These are phyloP conservation scores for sweet orange (Citrus sinensis) DNA, from an alignment of 345 rosid species.

Conservation along the genomic window DNA sequence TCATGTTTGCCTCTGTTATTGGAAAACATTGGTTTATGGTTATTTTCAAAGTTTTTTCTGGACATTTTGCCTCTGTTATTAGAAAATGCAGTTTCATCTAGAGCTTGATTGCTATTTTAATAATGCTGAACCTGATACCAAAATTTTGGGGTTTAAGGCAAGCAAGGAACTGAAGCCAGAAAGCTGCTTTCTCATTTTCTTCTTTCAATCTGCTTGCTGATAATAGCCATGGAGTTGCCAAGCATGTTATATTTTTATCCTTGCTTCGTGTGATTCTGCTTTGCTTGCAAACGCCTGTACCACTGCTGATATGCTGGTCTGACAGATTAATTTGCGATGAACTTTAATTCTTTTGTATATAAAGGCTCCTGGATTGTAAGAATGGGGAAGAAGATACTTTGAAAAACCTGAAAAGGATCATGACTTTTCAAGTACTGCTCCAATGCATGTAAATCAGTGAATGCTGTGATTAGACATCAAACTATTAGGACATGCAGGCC, in stretches of 20 bases:
- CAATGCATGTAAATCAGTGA: neutral
- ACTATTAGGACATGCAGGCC: neutral
- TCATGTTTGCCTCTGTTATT: neutral
- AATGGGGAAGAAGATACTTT: neutral
- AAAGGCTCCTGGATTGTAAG: neutral
- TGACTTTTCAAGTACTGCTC: slow-evolving; percentile 2
- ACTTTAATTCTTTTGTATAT: slow-evolving; percentile 1
- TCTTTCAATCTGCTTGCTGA: neutral
- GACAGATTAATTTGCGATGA: neutral
- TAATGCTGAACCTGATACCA: neutral
- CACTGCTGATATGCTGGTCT: neutral
- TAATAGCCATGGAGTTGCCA: neutral
- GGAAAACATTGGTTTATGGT: neutral
- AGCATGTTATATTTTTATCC: neutral
- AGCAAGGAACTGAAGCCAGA: neutral
- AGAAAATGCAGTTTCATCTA: neutral
- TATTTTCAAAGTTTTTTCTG: neutral
- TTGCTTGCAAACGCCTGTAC: neutral
- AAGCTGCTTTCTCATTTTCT: neutral
- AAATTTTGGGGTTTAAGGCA: neutral
- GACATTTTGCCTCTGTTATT: neutral
- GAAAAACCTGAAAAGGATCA: neutral
- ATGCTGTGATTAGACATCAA: neutral
- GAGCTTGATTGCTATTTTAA: neutral
- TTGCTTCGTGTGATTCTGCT: neutral